Evolutionary conservation across 2,329 filamentous ascomycete genomes (phyloP).

Genomic region (Coniochaeta sp.): DNA sequence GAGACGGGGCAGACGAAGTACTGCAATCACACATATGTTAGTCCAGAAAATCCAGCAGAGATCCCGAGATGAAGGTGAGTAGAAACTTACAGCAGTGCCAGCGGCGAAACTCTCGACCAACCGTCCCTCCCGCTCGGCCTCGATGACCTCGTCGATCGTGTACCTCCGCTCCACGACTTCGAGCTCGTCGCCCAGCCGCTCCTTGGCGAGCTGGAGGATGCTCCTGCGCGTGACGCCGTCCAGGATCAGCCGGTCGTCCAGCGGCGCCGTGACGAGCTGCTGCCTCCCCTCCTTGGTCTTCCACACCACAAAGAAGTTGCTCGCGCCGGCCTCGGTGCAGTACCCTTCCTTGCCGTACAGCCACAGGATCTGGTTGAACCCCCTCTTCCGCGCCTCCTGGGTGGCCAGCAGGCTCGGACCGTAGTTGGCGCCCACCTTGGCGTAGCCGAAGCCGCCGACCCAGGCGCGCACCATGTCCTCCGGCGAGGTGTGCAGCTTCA

Average conservation of each 20-base stretch:
- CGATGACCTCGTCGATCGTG: slow-evolving; percentile 69
- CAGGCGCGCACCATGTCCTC: slow-evolving; percentile 84
- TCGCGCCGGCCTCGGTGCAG: slow-evolving; percentile 86
- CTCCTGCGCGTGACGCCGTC: slow-evolving; percentile 83
- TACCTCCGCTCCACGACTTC: slow-evolving; percentile 78
- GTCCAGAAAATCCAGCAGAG: too few species aligned
- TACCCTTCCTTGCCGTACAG: slow-evolving; percentile 69
- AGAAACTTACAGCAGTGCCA: slow-evolving; percentile 67
- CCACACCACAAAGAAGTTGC: slow-evolving; percentile 88
- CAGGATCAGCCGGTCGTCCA: slow-evolving; percentile 77
- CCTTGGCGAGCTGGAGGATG: slow-evolving; percentile 63
- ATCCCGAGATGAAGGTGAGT: background rate
- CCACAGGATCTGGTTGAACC: slow-evolving; percentile 92
- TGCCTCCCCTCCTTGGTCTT: slow-evolving; percentile 52
- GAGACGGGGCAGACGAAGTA: slow-evolving; percentile 66
- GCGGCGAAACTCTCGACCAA: slow-evolving; percentile 79
- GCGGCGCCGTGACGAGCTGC: slow-evolving; percentile 74
- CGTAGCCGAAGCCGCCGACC: slow-evolving; percentile 88
- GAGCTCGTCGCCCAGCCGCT: slow-evolving; percentile 49
- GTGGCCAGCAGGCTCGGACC: slow-evolving; percentile 76
- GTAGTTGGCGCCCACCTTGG: slow-evolving; percentile 92
- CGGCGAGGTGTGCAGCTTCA: slow-evolving; percentile 70
- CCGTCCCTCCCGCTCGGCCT: slow-evolving; percentile 66
- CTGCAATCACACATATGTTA: slow-evolving; percentile 14
- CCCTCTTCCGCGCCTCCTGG: slow-evolving; percentile 60